Base-by-base conservation (phyloP, 495 filamentous ascomycete genomes). In the Aspergillus nanangensis region DNA sequence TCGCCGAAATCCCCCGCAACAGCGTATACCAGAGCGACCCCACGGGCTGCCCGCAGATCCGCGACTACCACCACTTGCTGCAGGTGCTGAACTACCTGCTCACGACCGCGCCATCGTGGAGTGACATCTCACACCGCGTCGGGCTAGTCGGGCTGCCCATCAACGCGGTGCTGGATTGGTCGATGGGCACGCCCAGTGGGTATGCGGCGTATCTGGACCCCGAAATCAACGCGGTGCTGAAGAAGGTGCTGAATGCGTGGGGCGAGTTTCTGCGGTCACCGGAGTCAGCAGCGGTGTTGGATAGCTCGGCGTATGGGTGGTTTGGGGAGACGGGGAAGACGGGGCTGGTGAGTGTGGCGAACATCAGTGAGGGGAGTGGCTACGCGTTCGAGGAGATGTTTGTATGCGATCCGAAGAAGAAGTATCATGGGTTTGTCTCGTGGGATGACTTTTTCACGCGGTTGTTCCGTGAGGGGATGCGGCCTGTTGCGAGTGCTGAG, bases 391-490 rank as follows among this genome's bases (percentile, higher is more conserved):
- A 53, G n/a, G 44, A 57, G 11, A 25, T 53, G 34, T 57, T 50
- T 39, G 36, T 57, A 39, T 57, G 54, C 19, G 54, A 57, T 27
- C 54, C 54, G 1, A 23, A 46, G 4, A 41, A 50, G 4, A 32
- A 47, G 27, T 37, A 53, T 34, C 57, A 77, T 75, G 86, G 85
- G 17, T 73, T 71, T 60, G 75, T 68, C 32, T 87, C 82, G 1
- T 89, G 86, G 86, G 84, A 90, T 48, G 71, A 83, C 45, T 90
- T 88, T 67, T 90, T 90, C 66, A 86, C 81, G 0, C 78, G 86
- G 13, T 34, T 69, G 2, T 76, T 87, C 41, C 67, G 67, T 1
- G 60, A 71, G 0, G 63, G 65, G 10, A 67, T 80, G 2, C 76
- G 86, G 0, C 84, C 84, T 3, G 62, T 88, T 5, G 77, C 74